A percentile compares a stretch with the other conserved stretches of the same genome.
phyloP scores from a whole-genome alignment of 1,139 yeast species.

The Taiozyma sp. region DNA sequence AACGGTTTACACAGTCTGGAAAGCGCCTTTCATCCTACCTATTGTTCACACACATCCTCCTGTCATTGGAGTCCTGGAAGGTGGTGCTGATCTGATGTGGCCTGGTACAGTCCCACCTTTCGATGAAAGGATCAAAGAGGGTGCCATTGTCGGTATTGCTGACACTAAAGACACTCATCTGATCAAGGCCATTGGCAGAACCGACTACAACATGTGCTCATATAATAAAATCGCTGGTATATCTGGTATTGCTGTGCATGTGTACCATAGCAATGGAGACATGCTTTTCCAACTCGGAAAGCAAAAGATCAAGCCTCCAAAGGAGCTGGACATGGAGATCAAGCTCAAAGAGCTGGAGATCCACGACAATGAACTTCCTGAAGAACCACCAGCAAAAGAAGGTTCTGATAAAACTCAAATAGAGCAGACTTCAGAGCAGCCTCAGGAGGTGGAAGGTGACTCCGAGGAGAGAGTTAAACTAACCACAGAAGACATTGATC shows the following conservation, averaged over 20 bases:
- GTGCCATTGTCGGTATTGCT: constrained; percentile 67
- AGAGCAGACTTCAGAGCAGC: constrained; percentile 4
- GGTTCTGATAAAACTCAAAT: constrained; percentile 3
- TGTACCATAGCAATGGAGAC: constrained; percentile 52
- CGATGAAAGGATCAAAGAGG: constrained; percentile 39
- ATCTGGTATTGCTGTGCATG: constrained; percentile 62
- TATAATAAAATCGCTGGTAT: constrained; percentile 43
- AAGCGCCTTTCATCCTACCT: constrained; percentile 60
- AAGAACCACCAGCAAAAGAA: constrained; percentile 17
- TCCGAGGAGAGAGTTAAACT: constrained; percentile 26
- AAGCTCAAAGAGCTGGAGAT: constrained; percentile 23
- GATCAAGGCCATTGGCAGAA: constrained; percentile 70
- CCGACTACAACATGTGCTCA: constrained; percentile 45
- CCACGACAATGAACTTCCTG: constrained; percentile 12
- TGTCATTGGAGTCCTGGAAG: constrained; percentile 57
- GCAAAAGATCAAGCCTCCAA: constrained; percentile 39
- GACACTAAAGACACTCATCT: constrained; percentile 55
- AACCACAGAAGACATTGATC: constrained; percentile 69
- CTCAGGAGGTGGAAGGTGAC: constrained; percentile 6
- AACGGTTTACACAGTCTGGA: constrained; percentile 69
- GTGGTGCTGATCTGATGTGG: constrained; percentile 88
- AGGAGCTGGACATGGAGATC: constrained; percentile 27
- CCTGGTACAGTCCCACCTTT: constrained; percentile 87
- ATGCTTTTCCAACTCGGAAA: constrained; percentile 41
- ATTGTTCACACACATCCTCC: constrained; percentile 63